Evolutionary conservation across 2,329 filamentous ascomycete species (phyloP).

Genomic region (Verticillium klebahnii): DNA sequence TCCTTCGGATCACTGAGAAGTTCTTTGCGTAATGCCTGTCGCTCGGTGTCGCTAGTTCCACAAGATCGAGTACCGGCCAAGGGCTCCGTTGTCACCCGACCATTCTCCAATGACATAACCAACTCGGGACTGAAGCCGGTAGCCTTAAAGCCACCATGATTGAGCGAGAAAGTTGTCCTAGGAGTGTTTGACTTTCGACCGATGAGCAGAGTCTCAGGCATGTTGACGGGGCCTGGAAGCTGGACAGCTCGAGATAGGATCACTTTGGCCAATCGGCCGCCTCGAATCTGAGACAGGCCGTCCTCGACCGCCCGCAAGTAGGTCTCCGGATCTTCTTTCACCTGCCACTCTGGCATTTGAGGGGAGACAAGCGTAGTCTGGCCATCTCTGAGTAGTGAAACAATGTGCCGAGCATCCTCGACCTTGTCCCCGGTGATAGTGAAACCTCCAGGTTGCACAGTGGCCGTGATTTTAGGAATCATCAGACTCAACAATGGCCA

Average conservation of each 20-base stretch:
- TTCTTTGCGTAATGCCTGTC: conserved; percentile 1
- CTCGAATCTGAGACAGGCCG: background rate
- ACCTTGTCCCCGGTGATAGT: background rate
- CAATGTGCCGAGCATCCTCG: background rate
- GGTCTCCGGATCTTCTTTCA: background rate
- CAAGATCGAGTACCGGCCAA: conserved; percentile 11
- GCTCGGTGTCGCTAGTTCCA: background rate
- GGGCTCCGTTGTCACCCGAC: conserved; percentile 11
- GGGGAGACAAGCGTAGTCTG: background rate
- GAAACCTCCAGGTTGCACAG: background rate
- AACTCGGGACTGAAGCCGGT: conserved; percentile 16
- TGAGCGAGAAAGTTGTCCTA: background rate
- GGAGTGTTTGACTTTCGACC: background rate
- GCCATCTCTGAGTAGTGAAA: background rate
- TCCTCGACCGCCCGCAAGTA: background rate
- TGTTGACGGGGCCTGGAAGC: background rate
- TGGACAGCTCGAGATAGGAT: background rate
- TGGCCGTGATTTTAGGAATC: background rate
- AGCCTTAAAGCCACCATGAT: background rate
- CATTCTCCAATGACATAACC: conserved; percentile 8
- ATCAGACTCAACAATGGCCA: background rate
- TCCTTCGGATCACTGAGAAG: conserved; percentile 12
- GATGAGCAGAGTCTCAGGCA: background rate
- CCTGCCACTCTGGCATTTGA: background rate
- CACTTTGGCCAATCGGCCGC: background rate